Evolutionary conservation across 441 rosid species (phyloP), one percentile per base, ranked within the genome.

Genomic region (Bocquillonia castaneifolia): DNA sequence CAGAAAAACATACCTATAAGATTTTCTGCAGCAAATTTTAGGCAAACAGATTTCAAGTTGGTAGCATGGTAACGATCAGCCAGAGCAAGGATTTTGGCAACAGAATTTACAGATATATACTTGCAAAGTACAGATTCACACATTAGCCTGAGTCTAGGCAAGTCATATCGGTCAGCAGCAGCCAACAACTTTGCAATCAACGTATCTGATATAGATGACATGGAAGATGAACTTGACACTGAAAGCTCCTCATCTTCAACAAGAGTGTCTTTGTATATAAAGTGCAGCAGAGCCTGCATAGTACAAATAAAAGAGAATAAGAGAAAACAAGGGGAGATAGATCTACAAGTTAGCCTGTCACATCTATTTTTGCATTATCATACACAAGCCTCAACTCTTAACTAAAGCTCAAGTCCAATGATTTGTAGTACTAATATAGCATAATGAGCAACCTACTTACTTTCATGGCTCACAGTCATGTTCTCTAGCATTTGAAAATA

Each of bases 241-340:
- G 74, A 64, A 28, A 72, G 72, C 74, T 89, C 97, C 59, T 77
- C 89, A 74, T 81, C 93, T 74, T 78, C 83, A 22, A 77, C 57
- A 44, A 80, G 78, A 44, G 72, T 56, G 63, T 83, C 86, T 69
- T 74, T 77, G 74, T 83, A 83, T 40, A 83, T 75, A 64, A 83
- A 83, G 66, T 74, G 78, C 58, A 83, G 75, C 77, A 83, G 71
- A 28, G 84, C 86, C 86, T 83, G 64, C 1, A 65, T 39, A 23
- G 39, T 10, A 26, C 44, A 60, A 71, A 58, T 54, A 26, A 62
- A 66, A 63, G 63, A 66, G 44, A 58, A 67, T 29, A 54, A 68
- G 18, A 75, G 60, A 56, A 67, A 64, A 60, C 17, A 64, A 40
- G 59, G 37, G 22, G 13, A 47, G 36, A 31, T 12, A 58, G 26